Percentiles rank a stretch among this genome's conserved stretches.
These are phyloP conservation scores for Xylariaceae sp. DNA, from an alignment of 2,329 filamentous ascomycete genomes.

Conservation along the genomic window DNA sequence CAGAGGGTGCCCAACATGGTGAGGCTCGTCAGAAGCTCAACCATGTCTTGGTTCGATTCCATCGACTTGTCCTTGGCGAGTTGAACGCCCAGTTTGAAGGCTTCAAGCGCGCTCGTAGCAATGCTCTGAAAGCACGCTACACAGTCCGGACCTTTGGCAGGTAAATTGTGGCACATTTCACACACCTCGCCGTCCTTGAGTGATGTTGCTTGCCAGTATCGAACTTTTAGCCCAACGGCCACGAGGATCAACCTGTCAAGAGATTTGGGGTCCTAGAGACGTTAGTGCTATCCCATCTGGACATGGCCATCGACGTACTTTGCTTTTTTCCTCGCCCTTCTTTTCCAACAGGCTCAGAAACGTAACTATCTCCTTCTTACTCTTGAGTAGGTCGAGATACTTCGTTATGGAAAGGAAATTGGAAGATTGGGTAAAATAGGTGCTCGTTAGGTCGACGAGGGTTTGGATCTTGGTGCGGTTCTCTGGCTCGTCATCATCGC, in stretches of 20 bases:
- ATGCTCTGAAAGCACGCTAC: constrained; percentile 24
- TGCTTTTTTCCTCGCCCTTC: constrained; percentile 17
- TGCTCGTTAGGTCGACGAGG: constrained; percentile 35
- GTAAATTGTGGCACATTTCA: constrained; percentile 10
- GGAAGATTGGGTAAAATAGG: constrained; percentile 34
- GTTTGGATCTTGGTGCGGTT: constrained; percentile 22
- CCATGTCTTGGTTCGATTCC: constrained; percentile 3
- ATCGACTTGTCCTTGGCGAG: constrained; percentile 1
- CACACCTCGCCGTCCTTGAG: constrained; percentile 11
- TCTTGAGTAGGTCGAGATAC: constrained; percentile 40
- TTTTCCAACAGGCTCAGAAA: constrained; percentile 31
- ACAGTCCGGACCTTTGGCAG: constrained; percentile 13
- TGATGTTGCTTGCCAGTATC: constrained; percentile 20
- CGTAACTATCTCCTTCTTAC: constrained; percentile 35
- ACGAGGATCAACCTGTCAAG: constrained; percentile 14
- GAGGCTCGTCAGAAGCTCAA: constrained; percentile 25
- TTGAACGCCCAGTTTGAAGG: constrained; percentile 20
- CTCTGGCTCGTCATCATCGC: background rate
- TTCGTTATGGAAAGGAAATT: constrained; percentile 46
- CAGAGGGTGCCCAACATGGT: constrained; percentile 27
- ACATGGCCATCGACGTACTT: constrained; percentile 25
- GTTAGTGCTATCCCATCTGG: background rate
- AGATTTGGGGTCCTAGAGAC: constrained; percentile 12
- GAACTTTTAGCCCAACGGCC: constrained; percentile 17
- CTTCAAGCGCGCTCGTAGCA: constrained; percentile 18